These are phyloP conservation scores for Pisolithus orientalis DNA, from an alignment of 768 basidiomycete species.

Conservation along the genomic window DNA sequence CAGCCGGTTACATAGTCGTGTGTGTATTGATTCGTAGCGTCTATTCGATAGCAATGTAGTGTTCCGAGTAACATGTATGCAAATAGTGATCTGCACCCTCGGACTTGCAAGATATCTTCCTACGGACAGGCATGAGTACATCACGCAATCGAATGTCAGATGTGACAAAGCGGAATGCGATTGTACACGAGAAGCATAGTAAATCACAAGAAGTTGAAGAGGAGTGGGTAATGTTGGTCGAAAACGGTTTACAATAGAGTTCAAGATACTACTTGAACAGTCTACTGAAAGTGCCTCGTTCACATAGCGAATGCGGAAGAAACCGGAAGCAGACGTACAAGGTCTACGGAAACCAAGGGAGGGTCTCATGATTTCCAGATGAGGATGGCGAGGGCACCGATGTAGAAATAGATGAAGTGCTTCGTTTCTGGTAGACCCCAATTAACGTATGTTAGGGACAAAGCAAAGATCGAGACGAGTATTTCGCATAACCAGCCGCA, in stretches of 20 bases:
- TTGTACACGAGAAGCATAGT: too few species aligned
- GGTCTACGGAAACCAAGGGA: constrained; percentile 9
- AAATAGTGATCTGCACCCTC: too few species aligned
- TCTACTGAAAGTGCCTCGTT: constrained; percentile 1
- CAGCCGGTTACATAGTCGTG: too few species aligned
- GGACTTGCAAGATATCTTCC: too few species aligned
- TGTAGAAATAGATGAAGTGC: constrained; percentile 98
- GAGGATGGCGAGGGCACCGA: constrained; percentile 88
- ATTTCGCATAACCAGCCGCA: not conserved
- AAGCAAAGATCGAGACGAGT: not conserved
- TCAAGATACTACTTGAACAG: constrained; percentile 12
- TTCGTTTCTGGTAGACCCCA: constrained; percentile 68
- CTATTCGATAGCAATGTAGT: too few species aligned
- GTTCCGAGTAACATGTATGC: too few species aligned
- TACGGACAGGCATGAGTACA: too few species aligned
- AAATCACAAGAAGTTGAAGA: constrained; percentile 9
- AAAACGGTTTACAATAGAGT: constrained; percentile 20
- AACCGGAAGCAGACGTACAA: constrained; percentile 10
- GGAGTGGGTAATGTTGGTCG: constrained; percentile 12
- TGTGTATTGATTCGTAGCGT: too few species aligned
- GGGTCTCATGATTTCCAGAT: constrained; percentile 81
- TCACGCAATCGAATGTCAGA: too few species aligned
- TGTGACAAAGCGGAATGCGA: too few species aligned
- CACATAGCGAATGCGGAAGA: not conserved
- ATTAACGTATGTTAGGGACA: constrained; percentile 4